Evolutionary conservation across 2,329 filamentous ascomycete genomes (phyloP).

Genomic region (Pseudovirgaria hyperparasitica): DNA sequence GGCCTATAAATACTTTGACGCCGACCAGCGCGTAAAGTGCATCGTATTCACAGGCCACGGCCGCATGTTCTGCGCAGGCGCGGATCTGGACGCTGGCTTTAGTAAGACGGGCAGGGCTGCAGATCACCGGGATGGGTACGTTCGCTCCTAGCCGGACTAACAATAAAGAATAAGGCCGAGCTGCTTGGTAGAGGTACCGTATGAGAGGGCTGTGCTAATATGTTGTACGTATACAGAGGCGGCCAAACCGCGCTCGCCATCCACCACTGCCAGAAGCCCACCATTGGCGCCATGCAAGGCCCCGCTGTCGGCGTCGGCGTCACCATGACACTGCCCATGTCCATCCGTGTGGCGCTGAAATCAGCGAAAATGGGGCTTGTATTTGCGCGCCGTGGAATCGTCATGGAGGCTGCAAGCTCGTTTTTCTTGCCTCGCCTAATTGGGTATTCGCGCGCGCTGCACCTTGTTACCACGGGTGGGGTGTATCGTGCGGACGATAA

Average conservation of each 20-base stretch:
- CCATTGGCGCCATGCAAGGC: constrained; percentile 42
- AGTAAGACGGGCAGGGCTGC: constrained; percentile 27
- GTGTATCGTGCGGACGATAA: constrained; percentile 40
- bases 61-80: constrained; percentile 42
- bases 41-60: constrained; percentile 42
- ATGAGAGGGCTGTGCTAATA: not conserved
- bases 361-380: constrained; percentile 61
- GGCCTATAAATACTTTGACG: constrained; percentile 39
- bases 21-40: constrained; percentile 41
- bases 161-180: not conserved
- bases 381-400: constrained; percentile 56
- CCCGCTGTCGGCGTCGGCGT: constrained; percentile 46
- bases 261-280: constrained; percentile 43
- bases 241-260: constrained; percentile 39
- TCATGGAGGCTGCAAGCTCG: constrained; percentile 58
- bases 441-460: constrained; percentile 49
- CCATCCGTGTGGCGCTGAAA: constrained; percentile 40
- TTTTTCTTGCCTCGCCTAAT: constrained; percentile 62
- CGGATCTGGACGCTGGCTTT: constrained; percentile 43
- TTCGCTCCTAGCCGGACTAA: not conserved
- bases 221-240: constrained; percentile 25
- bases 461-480: constrained; percentile 53
- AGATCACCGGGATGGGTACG: constrained; percentile 43
- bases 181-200: not conserved
- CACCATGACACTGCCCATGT: constrained; percentile 45